Conservation (phyloP, 495 filamentous ascomycete genomes). For the Xylaria palmicola region DNA sequence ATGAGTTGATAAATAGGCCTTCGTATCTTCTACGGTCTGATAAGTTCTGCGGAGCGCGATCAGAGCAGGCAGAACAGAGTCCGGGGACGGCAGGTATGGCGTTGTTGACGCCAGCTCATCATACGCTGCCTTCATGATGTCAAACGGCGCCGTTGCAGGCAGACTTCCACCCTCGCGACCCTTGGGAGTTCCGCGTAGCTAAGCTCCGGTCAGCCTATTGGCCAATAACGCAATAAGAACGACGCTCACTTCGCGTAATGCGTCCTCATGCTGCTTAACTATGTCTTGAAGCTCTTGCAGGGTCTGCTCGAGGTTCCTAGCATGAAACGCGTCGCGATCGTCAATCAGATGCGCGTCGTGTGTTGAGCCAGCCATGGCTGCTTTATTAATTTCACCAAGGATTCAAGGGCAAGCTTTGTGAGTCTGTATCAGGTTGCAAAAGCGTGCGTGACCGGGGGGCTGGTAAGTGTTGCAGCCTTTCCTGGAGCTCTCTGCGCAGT, state of each 20-base stretch:
- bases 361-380: constrained; percentile 14
- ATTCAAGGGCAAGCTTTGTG: not conserved
- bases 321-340: constrained; percentile 33
- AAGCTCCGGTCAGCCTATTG: constrained; percentile 5
- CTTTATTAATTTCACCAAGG: not conserved
- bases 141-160: constrained; percentile 33
- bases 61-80: constrained; percentile 68
- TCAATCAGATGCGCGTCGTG: constrained; percentile 21
- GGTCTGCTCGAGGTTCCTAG: constrained; percentile 61
- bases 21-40: constrained; percentile 62
- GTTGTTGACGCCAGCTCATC: constrained; percentile 57
- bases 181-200: constrained; percentile 30
- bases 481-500: not conserved
- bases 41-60: constrained; percentile 66
- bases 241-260: constrained; percentile 38
- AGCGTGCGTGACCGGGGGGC: not conserved
- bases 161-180: constrained; percentile 14
- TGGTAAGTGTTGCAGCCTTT: not conserved
- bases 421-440: not conserved
- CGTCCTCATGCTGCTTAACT: constrained; percentile 64
- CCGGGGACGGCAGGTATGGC: constrained; percentile 61
- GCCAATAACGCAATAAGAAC: constrained; percentile 28
- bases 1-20: constrained; percentile 55
- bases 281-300: constrained; percentile 61
- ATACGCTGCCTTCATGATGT: constrained; percentile 65